Conservation (phyloP, 2,329 filamentous ascomycete genomes). For the Aspergillus tanneri region DNA sequence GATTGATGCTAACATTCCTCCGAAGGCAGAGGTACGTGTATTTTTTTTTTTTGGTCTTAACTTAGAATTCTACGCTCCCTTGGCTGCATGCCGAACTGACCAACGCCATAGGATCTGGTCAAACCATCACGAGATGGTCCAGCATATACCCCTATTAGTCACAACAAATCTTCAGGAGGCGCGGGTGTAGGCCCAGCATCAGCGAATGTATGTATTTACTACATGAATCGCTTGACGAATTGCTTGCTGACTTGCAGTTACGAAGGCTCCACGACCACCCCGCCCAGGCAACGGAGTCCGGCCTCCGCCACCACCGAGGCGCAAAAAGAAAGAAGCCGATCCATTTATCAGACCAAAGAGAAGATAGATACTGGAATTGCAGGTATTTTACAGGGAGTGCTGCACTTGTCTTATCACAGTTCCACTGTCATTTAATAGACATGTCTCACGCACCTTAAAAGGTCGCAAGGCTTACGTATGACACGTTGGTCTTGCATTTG, state of each 20-base stretch:
- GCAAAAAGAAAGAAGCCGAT: slow-evolving; percentile 42
- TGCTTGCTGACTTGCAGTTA: slow-evolving; percentile 13
- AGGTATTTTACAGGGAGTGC: background rate
- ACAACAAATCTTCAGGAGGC: slow-evolving; percentile 16
- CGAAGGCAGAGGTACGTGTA: slow-evolving; percentile 19
- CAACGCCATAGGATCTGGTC: slow-evolving; percentile 35
- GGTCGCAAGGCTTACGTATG: background rate
- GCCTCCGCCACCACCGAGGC: slow-evolving; percentile 34
- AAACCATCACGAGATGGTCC: slow-evolving; percentile 42
- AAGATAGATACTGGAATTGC: slow-evolving; percentile 23
- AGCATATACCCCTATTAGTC: slow-evolving; percentile 27
- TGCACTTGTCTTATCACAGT: background rate
- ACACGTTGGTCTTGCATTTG: slow-evolving; percentile 2
- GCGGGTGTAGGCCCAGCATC: slow-evolving; percentile 17
- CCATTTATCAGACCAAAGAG: slow-evolving; percentile 45
- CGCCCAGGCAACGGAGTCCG: slow-evolving; percentile 22
- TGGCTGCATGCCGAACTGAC: background rate
- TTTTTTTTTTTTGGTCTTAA: background rate
- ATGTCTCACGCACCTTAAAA: background rate
- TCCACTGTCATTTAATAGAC: background rate
- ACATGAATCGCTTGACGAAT: slow-evolving; percentile 2
- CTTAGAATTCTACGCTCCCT: background rate
- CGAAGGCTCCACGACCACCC: slow-evolving; percentile 22
- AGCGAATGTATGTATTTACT: slow-evolving; percentile 22
- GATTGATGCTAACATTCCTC: slow-evolving; percentile 26